These are phyloP conservation scores for Neurospora sp. DNA, from an alignment of 495 filamentous ascomycete genomes.

Conservation along the genomic window DNA sequence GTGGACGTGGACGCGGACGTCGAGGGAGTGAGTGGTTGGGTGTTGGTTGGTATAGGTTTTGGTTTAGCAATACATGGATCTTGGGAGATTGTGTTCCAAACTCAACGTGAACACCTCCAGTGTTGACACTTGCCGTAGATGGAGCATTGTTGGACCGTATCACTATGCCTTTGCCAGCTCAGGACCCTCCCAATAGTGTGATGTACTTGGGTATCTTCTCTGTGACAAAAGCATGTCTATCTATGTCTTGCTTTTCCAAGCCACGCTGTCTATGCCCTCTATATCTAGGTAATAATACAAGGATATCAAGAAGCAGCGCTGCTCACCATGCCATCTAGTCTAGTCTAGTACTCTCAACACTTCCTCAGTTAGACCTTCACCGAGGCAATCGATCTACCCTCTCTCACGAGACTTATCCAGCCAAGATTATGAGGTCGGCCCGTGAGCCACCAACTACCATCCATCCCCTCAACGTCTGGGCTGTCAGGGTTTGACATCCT, in stretches of 20 bases:
- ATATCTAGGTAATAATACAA: neutral
- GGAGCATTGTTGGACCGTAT: neutral
- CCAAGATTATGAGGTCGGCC: neutral
- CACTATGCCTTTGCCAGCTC: neutral
- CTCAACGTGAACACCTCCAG: neutral
- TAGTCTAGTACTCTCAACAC: neutral
- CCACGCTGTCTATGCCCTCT: neutral
- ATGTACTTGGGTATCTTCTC: neutral
- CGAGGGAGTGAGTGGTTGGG: neutral
- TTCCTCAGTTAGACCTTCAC: slow-evolving; percentile 8
- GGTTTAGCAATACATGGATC: neutral
- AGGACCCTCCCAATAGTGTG: neutral
- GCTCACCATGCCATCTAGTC: neutral
- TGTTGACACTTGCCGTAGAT: neutral
- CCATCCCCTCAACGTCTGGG: too few relatives aligned
- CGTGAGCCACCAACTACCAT: neutral
- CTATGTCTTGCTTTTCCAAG: neutral
- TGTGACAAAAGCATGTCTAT: neutral
- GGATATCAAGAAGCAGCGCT: neutral
- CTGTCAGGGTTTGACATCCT: neutral
- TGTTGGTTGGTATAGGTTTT: neutral
- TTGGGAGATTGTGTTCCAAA: neutral
- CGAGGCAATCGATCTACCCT: neutral
- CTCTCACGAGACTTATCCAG: neutral
- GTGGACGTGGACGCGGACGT: neutral